Conservation (phyloP, 495 filamentous ascomycete species). For the Stereocaulon alpinum region DNA sequence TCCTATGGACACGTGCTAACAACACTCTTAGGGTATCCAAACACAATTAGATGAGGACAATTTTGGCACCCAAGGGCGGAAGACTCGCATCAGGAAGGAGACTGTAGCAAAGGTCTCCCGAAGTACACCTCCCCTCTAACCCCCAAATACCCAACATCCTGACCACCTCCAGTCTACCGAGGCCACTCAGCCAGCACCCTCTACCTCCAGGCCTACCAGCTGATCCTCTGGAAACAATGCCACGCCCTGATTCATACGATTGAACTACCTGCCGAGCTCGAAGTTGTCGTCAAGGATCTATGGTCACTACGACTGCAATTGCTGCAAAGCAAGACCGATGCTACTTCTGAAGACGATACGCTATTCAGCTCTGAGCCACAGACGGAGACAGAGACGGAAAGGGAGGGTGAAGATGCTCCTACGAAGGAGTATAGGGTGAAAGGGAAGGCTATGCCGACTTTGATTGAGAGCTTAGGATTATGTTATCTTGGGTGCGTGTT, state of each 20-base stretch:
- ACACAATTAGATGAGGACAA: constrained; percentile 57
- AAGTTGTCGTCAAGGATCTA: constrained; percentile 56
- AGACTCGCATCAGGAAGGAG: constrained; percentile 43
- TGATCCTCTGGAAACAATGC: constrained; percentile 72
- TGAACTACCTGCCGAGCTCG: constrained; percentile 53
- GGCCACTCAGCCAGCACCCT: constrained; percentile 60
- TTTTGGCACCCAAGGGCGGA: constrained; percentile 55
- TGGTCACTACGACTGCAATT: constrained; percentile 55
- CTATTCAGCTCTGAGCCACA: constrained; percentile 45
- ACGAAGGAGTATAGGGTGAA: constrained; percentile 21
- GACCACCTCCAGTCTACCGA: constrained; percentile 34
- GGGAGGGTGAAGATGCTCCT: constrained; percentile 24
- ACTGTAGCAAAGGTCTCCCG: constrained; percentile 40
- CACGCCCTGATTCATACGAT: constrained; percentile 50
- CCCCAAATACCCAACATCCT: constrained; percentile 9
- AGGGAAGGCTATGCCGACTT: constrained; percentile 37
- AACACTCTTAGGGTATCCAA: constrained; percentile 26
- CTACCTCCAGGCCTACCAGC: constrained; percentile 74
- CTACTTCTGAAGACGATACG: constrained; percentile 27
- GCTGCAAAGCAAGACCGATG: constrained; percentile 33
- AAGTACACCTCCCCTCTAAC: constrained; percentile 28
- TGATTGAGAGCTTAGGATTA: constrained; percentile 53
- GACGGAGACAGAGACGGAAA: constrained; percentile 17
- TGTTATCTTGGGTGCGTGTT: constrained; percentile 59
- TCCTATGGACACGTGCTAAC: neutral